Conservation (phyloP, 331 rosid species). For the Pyrus hybrid region DNA sequence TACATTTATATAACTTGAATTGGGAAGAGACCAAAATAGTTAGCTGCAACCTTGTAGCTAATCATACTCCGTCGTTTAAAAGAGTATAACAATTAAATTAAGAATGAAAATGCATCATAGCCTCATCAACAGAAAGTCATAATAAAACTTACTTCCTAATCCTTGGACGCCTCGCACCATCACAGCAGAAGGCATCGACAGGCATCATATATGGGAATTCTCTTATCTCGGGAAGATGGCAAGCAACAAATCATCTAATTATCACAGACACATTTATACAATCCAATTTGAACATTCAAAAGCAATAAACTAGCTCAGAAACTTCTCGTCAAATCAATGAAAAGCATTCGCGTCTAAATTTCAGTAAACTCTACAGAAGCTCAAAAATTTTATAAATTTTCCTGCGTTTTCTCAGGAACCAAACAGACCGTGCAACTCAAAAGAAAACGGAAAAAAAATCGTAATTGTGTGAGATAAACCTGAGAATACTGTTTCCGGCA, state of each 20-base stretch:
- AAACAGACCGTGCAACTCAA: background rate
- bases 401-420: no score
- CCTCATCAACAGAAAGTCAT: background rate
- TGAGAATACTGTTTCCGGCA: conserved; percentile 8
- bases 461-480: background rate
- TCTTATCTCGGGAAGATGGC: conserved; percentile 7
- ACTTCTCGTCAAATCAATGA: no score
- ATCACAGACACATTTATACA: background rate
- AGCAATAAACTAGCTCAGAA: no score
- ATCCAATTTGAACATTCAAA: background rate
- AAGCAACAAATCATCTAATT: background rate
- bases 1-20: background rate
- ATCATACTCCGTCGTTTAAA: background rate
- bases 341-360: no score
- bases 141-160: conserved; percentile 12
- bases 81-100: no score
- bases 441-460: background rate
- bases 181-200: no score
- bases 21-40: background rate
- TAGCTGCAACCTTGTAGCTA: background rate
- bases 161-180: conserved; percentile 15
- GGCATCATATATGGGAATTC: conserved; percentile 18
- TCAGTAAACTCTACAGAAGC: background rate
- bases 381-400: no score
- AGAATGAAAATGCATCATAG: no score